phyloP scores from a whole-genome alignment of 2,329 filamentous ascomycete species.

The Hymenoscyphus salicellus region DNA sequence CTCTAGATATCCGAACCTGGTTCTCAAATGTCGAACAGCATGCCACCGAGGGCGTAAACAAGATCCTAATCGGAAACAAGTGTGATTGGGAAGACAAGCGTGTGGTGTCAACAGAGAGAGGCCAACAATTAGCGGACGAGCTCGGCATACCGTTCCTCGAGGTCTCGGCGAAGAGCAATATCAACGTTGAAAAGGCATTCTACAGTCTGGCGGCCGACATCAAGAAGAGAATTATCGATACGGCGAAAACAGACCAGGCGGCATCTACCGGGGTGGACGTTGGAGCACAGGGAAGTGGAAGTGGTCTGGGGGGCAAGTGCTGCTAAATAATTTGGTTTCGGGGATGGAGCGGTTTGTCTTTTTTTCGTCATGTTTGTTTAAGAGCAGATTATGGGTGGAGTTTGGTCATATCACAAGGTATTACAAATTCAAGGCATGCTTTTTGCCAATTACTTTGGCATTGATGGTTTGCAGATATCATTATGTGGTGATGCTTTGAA shows the following conservation, averaged over 20 bases:
- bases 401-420: slow-evolving; percentile 34
- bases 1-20: slow-evolving; percentile 93
- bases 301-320: slow-evolving; percentile 65
- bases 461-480: slow-evolving; percentile 11
- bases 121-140: slow-evolving; percentile 90
- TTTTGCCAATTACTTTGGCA: slow-evolving; percentile 21
- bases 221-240: slow-evolving; percentile 97
- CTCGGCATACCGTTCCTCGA: slow-evolving; percentile 97
- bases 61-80: slow-evolving; percentile 99
- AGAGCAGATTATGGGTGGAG: slow-evolving; percentile 36
- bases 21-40: slow-evolving; percentile 99
- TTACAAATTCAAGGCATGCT: slow-evolving; percentile 33
- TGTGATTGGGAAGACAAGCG: slow-evolving; percentile 99
- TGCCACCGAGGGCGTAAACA: slow-evolving; percentile 97
- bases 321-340: slow-evolving; percentile 55
- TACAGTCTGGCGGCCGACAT: slow-evolving; percentile 93
- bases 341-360: slow-evolving; percentile 14
- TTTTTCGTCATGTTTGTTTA: slow-evolving; percentile 30
- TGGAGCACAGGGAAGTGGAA: slow-evolving; percentile 54
- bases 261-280: slow-evolving; percentile 64
- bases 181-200: slow-evolving; percentile 99
- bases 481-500: slow-evolving; percentile 12
- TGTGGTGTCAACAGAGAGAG: slow-evolving; percentile 86
- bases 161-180: slow-evolving; percentile 97
- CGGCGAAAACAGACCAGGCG: slow-evolving; percentile 70